Evolutionary conservation across 2,329 filamentous ascomycete genomes (phyloP), one percentile per base, ranked within the genome.

Genomic region (Hypomyces perniciosus): DNA sequence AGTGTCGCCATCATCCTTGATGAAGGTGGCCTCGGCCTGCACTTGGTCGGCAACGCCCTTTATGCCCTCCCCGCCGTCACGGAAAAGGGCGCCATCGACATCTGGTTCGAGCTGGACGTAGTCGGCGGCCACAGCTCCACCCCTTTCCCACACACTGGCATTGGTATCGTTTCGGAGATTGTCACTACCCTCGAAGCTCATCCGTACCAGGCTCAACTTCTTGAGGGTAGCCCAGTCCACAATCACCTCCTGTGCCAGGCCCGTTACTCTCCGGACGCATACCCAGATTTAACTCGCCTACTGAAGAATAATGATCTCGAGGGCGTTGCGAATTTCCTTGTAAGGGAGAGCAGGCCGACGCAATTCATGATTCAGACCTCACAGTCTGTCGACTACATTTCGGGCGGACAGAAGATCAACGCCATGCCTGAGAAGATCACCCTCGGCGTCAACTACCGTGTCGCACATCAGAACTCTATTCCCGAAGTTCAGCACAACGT

Each of bases 111-210:
- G 7, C 73, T 85, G 26, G 69, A 77, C 51, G 74, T 80, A 4
- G 72, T 72, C 2, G 83, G 83, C 12, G 83, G 83, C 0, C 83
- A 85, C 62, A 81, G 77, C 48, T 84, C 78, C 4, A 65, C 72
- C 1, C 79, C 82, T 38, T 78, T 78, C 12, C 73, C 79, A 1
- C 84, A 88, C 64, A 88, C 84, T 0, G 82, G 81, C 8, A 87
- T 88, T 48, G 85, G 85, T 6, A 83, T 88, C 55, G 72, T 84
- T 50, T 74, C 80, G 8, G 81, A 88, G 60, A 76, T 88, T 35
- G 76, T 88, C 52, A 74, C 76, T n/a, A 66, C 74, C n/a, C 78
- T 89, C 2, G 85, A 89, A 60, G 65, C 72, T 2, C 69, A 78
- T 37, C 72, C 79, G 0, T 85, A 80, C 62, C 65, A 71, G 4